Base-by-base conservation (phyloP, 139 green algal species). In the Diplosphaera chodatii region DNA sequence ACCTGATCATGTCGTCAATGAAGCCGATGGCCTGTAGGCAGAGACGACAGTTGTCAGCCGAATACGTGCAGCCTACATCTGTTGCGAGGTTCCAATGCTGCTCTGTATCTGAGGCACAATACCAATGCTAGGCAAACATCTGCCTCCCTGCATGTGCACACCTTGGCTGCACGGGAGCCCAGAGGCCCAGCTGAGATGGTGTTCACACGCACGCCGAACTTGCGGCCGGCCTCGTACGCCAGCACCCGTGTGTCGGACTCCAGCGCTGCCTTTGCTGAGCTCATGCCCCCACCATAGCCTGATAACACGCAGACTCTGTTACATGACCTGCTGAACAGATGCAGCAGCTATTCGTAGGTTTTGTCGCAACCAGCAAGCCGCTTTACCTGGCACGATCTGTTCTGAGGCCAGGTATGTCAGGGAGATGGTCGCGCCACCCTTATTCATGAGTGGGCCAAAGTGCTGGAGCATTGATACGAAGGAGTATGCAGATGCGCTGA, bases 1-100 rank as follows among this genome's bases (percentile, higher is more conserved):
- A 98, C 84, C 84, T 86, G 87, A 99, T 99, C 95, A 99, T 99
- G 77, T 96, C 89, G 74, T 99, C 95, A 68, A 99, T 99, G 89
- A 99, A 99, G 63, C 95, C 95, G 66, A 99, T 99, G 40, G 95
- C 95, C 48, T 59, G 48, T 25, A 59, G 8, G 3, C 48, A 59
- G n/a, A n/a, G n/a, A n/a, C n/a, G n/a, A n/a, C n/a, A n/a, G n/a
- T n/a, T n/a, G n/a, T n/a, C n/a, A n/a, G n/a, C n/a, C n/a, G n/a
- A n/a, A n/a, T n/a, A n/a, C n/a, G n/a, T n/a, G n/a, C n/a, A n/a
- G n/a, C n/a, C n/a, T n/a, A n/a, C n/a, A n/a, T n/a, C n/a, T n/a
- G n/a, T n/a, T n/a, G n/a, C n/a, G n/a, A n/a, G n/a, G n/a, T n/a
- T n/a, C n/a, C n/a, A n/a, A n/a, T n/a, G n/a, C n/a, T n/a, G n/a